Percentiles rank a stretch among this genome's conserved stretches.
Conservation (phyloP, 257 asterid species). For the Lantana camara region DNA sequence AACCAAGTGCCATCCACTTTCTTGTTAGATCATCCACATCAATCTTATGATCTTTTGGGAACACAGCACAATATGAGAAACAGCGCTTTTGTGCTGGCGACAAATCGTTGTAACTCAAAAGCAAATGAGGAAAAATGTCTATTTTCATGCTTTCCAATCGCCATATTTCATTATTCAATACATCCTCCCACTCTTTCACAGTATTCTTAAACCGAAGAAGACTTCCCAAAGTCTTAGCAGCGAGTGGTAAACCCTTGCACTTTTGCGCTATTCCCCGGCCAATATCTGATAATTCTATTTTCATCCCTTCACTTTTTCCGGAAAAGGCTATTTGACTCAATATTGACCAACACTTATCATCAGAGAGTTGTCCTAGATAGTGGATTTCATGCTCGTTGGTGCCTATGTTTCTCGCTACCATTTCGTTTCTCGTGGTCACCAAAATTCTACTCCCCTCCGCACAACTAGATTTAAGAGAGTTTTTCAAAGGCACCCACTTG, state of each 20-base stretch:
- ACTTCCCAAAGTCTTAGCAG: constrained; percentile 37
- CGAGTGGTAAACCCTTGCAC: constrained; percentile 47
- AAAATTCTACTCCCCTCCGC: too few relatives aligned
- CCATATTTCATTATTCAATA: constrained; percentile 32
- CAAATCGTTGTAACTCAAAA: too few relatives aligned
- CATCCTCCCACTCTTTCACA: constrained; percentile 35
- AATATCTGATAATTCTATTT: constrained; percentile 18
- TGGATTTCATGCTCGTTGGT: constrained; percentile 18
- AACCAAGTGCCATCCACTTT: too few relatives aligned
- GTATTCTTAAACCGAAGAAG: constrained; percentile 24
- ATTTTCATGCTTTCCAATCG: constrained; percentile 19
- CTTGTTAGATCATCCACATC: too few relatives aligned
- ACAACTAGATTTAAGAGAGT: too few relatives aligned
- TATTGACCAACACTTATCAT: constrained; percentile 35
- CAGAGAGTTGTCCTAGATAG: constrained; percentile 23
- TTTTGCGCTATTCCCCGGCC: constrained; percentile 33
- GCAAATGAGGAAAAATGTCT: too few relatives aligned
- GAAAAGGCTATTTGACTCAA: constrained; percentile 34
- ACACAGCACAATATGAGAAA: too few relatives aligned
- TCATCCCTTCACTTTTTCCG: constrained; percentile 21
- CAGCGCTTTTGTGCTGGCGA: too few relatives aligned
- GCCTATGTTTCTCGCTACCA: constrained; percentile 32
- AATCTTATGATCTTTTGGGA: too few relatives aligned
- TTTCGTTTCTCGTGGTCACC: constrained; percentile 10
- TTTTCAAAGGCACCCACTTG: too few relatives aligned